Evolutionary conservation across 1,284 basidiomycete species (phyloP).

Genomic region (Sparassis latifolia): DNA sequence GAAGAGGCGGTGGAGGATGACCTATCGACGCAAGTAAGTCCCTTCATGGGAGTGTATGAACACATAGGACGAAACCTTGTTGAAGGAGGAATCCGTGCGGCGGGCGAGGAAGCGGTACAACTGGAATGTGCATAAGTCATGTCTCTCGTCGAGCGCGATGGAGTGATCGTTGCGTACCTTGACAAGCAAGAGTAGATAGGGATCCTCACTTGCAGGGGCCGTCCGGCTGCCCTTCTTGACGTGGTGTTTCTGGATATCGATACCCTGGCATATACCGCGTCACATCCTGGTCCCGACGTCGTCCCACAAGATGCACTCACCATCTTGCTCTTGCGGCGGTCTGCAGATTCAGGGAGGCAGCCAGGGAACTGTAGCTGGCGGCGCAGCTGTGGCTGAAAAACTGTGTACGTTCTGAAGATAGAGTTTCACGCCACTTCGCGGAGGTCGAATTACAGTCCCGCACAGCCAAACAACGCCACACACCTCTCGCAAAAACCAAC

Average conservation of each 20-base stretch:
- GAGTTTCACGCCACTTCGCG: constrained; percentile 22
- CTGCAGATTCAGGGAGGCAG: constrained; percentile 29
- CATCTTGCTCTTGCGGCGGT: constrained; percentile 65
- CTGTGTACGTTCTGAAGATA: constrained; percentile 42
- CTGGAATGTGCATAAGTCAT: constrained; percentile 34
- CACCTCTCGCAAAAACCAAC: constrained; percentile 21
- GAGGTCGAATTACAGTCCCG: constrained; percentile 16
- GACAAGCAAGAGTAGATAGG: constrained; percentile 96
- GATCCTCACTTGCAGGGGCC: constrained; percentile 97
- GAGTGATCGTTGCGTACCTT: constrained; percentile 58
- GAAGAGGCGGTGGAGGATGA: constrained; percentile 94
- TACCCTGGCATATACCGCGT: constrained; percentile 61
- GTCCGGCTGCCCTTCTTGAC: constrained; percentile 97
- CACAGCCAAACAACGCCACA: constrained; percentile 25
- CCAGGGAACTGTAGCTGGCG: constrained; percentile 12
- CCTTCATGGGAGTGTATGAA: background rate
- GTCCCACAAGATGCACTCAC: constrained; percentile 45
- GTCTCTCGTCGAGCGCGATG: background rate
- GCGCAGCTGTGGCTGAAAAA: constrained; percentile 35
- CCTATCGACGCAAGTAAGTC: constrained; percentile 35
- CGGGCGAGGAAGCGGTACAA: constrained; percentile 99
- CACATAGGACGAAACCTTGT: constrained; percentile 63
- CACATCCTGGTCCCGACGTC: no score
- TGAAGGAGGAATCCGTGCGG: constrained; percentile 94
- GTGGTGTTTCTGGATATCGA: constrained; percentile 96